Conservation (phyloP, 2,329 filamentous ascomycete species). For the Aureobasidium sp. region DNA sequence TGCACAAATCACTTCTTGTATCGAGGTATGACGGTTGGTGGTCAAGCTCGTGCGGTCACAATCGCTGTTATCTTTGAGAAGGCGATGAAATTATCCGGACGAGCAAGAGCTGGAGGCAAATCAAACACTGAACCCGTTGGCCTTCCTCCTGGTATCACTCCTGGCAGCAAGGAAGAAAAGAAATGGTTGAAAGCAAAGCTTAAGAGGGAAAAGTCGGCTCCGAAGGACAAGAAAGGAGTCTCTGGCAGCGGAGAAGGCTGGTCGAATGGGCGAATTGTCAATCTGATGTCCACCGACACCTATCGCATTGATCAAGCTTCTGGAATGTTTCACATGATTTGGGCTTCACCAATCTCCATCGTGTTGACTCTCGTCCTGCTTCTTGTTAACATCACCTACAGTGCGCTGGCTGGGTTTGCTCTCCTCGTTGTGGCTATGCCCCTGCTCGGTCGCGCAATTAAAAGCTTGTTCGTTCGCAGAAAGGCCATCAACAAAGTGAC, state of each 20-base stretch:
- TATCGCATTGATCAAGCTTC: constrained; percentile 86
- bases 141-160: constrained; percentile 36
- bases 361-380: constrained; percentile 74
- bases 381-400: constrained; percentile 81
- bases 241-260: constrained; percentile 71
- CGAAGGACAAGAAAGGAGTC: constrained; percentile 43
- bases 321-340: constrained; percentile 83
- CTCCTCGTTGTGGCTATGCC: constrained; percentile 74
- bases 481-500: constrained; percentile 86
- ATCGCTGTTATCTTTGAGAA: constrained; percentile 90
- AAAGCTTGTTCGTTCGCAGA: constrained; percentile 66
- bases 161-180: constrained; percentile 45
- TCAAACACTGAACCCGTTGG: constrained; percentile 31
- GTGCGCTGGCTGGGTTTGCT: constrained; percentile 79
- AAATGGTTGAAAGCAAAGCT: constrained; percentile 44
- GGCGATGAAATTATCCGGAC: constrained; percentile 77
- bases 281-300: constrained; percentile 91
- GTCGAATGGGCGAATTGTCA: constrained; percentile 87
- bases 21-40: constrained; percentile 84
- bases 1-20: constrained; percentile 89
- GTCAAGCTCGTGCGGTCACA: constrained; percentile 70
- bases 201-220: constrained; percentile 35
- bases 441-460: constrained; percentile 68
- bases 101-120: constrained; percentile 76
- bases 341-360: constrained; percentile 76